Base-by-base conservation (phyloP, 805 yeast species). In the Lachancea sp. region DNA sequence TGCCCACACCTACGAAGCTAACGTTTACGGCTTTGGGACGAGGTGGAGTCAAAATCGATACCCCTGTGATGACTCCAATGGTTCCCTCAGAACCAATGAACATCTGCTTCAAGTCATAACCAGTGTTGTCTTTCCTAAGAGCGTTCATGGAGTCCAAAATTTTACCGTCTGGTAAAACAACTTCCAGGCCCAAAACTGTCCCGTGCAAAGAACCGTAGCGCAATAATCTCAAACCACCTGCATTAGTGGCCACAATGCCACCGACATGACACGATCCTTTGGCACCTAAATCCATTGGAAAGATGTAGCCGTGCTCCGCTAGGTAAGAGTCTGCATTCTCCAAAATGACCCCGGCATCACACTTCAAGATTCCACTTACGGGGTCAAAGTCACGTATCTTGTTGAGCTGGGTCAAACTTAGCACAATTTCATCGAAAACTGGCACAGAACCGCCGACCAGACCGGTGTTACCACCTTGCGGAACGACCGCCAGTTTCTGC, bases 391-490 rank as follows among this genome's bases (percentile, higher is more conserved):
- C 74, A 58, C 96, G 76, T 38, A 90, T 73, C 56, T 81, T 74
- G 70, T 86, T 86, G 69, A 90, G 53, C 53, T 72, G 74, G 25
- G 83, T 65, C 36, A 88, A 65, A 2, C 87, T 81, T 18, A 89
- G 51, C 18, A 89, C 74, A 36, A 89, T 76, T 64, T 89, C 97
- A 62, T 89, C 97, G 62, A 87, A 89, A 1, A 89, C 80, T 0
- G 97, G 96, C 15, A 80, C 77, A 4, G 95, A 83, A 4, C 97
- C 97, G 48, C 97, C 97, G 30, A 89, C 97, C 34, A 89, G 72
- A 20, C 96, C 96, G 1, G 97, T 90, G 64, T 90, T 89, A 51
- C 97, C 97, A 58, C 97, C 96, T 65, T 90, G 97, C 12, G 97
- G 97, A 8, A 87, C 95, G 35, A 89, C 78, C 0, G 97, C 96